phyloP scores from a whole-genome alignment of 2,329 filamentous ascomycete genomes.

The Diaporthe humulicola region DNA sequence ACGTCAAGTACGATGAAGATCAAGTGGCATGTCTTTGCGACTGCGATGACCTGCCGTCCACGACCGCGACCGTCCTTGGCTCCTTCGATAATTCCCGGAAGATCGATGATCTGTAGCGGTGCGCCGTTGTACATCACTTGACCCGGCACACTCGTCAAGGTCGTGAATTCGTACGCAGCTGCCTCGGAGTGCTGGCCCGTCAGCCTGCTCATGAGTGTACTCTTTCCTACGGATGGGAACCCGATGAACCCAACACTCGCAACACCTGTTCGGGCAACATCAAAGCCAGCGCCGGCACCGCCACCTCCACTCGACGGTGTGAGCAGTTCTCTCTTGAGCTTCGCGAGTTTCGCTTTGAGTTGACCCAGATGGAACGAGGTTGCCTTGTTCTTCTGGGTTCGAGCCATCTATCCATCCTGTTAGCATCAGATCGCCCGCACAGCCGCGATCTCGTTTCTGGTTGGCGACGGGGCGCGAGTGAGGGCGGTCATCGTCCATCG shows the following conservation, averaged over 20 bases:
- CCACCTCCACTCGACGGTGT: conserved; percentile 88
- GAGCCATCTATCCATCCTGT: conserved; percentile 74
- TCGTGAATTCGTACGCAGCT: conserved; percentile 98
- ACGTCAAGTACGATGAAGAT: conserved; percentile 99
- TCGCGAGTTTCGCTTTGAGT: conserved; percentile 97
- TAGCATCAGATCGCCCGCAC: conserved; percentile 13
- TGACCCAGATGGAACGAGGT: conserved; percentile 95
- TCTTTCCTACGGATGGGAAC: conserved; percentile 98
- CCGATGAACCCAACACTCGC: conserved; percentile 98
- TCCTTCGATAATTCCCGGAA: conserved; percentile 98
- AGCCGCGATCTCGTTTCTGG: not conserved
- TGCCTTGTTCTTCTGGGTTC: conserved; percentile 87
- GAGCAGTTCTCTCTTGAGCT: conserved; percentile 95
- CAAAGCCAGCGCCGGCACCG: conserved; percentile 89
- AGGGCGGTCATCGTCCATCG: not conserved
- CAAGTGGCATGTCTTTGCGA: conserved; percentile 97
- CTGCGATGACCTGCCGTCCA: conserved; percentile 97
- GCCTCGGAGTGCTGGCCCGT: conserved; percentile 98
- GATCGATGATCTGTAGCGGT: conserved; percentile 97
- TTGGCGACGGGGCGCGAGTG: not conserved
- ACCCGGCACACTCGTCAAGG: conserved; percentile 94
- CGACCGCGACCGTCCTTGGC: conserved; percentile 98
- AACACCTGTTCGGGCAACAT: conserved; percentile 97
- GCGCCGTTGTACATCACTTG: conserved; percentile 96
- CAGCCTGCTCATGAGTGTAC: conserved; percentile 93